A percentile compares a stretch with the other conserved stretches of the same genome.
phyloP scores from a whole-genome alignment of 495 filamentous ascomycete species.

The Penicillium simplicissimum region DNA sequence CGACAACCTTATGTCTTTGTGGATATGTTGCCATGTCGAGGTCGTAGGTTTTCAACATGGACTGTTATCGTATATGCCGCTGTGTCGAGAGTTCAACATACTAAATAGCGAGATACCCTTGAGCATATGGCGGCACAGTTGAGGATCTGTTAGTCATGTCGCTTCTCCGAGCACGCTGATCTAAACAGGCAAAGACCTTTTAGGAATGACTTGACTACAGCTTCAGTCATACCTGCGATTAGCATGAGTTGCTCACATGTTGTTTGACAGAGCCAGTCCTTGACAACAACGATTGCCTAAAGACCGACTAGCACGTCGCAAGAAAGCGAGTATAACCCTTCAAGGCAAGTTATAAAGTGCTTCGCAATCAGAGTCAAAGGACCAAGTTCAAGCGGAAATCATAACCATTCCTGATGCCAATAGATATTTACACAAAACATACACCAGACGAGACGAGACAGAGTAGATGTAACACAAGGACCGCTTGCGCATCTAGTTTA shows the following conservation, averaged over 20 bases:
- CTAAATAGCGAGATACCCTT: no score
- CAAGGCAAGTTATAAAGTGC: neutral
- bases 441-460: constrained; percentile 26
- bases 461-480: constrained; percentile 25
- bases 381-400: constrained; percentile 26
- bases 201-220: no score
- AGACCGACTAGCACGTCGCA: neutral
- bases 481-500: constrained; percentile 23
- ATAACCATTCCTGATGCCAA: constrained; percentile 46
- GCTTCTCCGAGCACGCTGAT: no score
- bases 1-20: no score
- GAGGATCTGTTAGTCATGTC: no score
- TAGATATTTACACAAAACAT: constrained; percentile 48
- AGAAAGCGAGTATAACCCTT: neutral
- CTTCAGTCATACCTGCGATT: neutral
- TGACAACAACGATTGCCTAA: neutral
- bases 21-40: no score
- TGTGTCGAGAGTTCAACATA: no score
- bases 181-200: no score
- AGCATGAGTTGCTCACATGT: neutral
- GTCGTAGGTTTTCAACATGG: no score
- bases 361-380: neutral
- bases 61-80: no score
- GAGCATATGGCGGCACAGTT: no score
- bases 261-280: neutral